phyloP scores from a whole-genome alignment of 306 rosid species.

The Arachis hypogaea region DNA sequence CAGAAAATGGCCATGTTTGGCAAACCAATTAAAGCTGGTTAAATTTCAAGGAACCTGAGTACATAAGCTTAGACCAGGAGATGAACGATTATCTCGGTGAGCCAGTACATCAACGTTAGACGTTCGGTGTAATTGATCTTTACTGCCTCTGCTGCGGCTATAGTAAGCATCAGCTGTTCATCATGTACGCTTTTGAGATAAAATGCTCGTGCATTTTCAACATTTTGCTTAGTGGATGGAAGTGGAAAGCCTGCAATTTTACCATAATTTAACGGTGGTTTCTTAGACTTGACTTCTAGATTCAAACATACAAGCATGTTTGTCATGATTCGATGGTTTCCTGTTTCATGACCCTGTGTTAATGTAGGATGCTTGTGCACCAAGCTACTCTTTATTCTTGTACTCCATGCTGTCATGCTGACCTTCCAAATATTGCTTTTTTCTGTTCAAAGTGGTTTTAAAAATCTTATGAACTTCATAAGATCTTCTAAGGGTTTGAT shows the following conservation, averaged over 20 bases:
- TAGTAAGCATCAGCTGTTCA: conserved; percentile 15
- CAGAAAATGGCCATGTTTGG: conserved; percentile 69
- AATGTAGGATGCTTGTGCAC: too few species aligned
- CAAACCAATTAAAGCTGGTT: conserved; percentile 43
- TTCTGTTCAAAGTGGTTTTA: background rate
- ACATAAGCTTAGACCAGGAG: conserved; percentile 28
- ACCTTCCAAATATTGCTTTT: background rate
- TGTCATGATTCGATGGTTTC: conserved; percentile 16
- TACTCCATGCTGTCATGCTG: conserved; percentile 4
- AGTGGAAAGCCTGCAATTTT: conserved; percentile 7
- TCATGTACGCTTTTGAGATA: background rate
- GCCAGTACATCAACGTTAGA: background rate
- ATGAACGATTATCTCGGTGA: conserved; percentile 11
- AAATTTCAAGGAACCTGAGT: conserved; percentile 25
- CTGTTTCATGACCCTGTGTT: background rate
- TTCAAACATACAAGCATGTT: conserved; percentile 1
- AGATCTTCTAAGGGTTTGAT: background rate
- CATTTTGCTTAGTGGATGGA: conserved; percentile 23
- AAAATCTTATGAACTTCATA: background rate
- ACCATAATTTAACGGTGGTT: background rate
- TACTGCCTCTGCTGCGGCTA: background rate
- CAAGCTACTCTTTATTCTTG: background rate
- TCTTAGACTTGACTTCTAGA: background rate
- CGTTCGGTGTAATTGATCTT: background rate
- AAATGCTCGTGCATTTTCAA: background rate